phyloP scores from a whole-genome alignment of 108 stramenopile genomes.

The Conticribra weissflogii region DNA sequence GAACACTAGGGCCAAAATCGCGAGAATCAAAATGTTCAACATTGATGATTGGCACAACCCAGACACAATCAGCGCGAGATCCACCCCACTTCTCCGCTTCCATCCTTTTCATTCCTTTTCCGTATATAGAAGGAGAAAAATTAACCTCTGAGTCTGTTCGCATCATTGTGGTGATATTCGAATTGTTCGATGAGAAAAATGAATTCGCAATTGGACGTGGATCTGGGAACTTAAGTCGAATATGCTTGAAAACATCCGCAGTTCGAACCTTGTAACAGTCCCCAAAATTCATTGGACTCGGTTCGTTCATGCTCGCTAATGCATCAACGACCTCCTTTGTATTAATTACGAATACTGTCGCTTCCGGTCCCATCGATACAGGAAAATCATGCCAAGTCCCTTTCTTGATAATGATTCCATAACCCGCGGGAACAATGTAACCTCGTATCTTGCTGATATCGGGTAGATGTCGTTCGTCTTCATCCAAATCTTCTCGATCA shows the following conservation, averaged over 20 bases:
- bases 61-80: conserved; percentile 5
- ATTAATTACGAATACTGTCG: conserved; percentile 25
- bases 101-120: conserved; percentile 18
- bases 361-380: conserved; percentile 24
- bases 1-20: conserved; percentile 30
- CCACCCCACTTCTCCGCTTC: conserved; percentile 31
- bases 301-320: conserved; percentile 21
- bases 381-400: conserved; percentile 41
- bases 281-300: conserved; percentile 28
- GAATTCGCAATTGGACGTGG: conserved; percentile 20
- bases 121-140: conserved; percentile 2
- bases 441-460: conserved; percentile 25
- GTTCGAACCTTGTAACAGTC: conserved; percentile 39
- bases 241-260: conserved; percentile 1
- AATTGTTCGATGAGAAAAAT: conserved; percentile 4
- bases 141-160: neutral
- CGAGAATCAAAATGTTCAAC: conserved; percentile 21
- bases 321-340: conserved; percentile 30
- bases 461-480: conserved; percentile 14
- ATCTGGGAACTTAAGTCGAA: conserved; percentile 25
- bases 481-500: conserved; percentile 35
- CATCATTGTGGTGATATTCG: neutral
- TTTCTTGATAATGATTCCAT: conserved; percentile 38
- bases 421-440: conserved; percentile 28
- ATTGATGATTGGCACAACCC: conserved; percentile 37